Evolutionary conservation across 257 asterid species (phyloP).

Genomic region (Paraleonurus japonicus): DNA sequence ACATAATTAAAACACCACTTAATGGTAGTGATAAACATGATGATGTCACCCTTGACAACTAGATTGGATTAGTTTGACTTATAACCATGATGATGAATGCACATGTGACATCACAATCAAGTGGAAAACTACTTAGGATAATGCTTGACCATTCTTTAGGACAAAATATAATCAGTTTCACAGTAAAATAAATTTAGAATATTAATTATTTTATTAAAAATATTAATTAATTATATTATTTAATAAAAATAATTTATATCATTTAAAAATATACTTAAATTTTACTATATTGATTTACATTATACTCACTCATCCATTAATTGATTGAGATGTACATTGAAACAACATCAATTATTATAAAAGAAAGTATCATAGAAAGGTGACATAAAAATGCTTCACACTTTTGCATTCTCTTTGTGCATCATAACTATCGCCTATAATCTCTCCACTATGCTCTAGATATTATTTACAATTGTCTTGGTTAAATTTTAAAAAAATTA

Average conservation of each 20-base stretch:
- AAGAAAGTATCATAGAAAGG: slow-evolving; percentile 35
- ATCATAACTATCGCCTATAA: slow-evolving; percentile 36
- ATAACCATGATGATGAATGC: slow-evolving; percentile 21
- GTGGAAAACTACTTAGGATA: slow-evolving; percentile 26
- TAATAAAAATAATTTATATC: no score
- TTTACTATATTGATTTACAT: no score
- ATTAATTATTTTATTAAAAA: no score
- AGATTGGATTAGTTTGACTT: slow-evolving; percentile 46
- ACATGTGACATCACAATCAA: slow-evolving; percentile 54
- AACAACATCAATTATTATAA: slow-evolving; percentile 34
- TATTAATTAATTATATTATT: no score
- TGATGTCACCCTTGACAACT: not conserved
- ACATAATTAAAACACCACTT: not conserved
- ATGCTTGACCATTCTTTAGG: slow-evolving; percentile 27
- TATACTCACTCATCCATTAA: no score
- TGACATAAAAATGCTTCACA: slow-evolving; percentile 32
- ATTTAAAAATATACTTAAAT: no score
- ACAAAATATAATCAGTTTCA: no score
- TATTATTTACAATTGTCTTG: slow-evolving; percentile 14
- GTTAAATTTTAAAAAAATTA: not conserved
- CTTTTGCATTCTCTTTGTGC: slow-evolving; percentile 36
- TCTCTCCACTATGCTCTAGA: slow-evolving; percentile 29
- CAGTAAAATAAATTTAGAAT: no score
- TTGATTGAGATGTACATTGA: slow-evolving; percentile 30
- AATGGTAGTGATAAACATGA: slow-evolving; percentile 16